These are phyloP conservation scores for Diaporthe citriasiana DNA, from an alignment of 2,329 filamentous ascomycete genomes.

Conservation along the genomic window DNA sequence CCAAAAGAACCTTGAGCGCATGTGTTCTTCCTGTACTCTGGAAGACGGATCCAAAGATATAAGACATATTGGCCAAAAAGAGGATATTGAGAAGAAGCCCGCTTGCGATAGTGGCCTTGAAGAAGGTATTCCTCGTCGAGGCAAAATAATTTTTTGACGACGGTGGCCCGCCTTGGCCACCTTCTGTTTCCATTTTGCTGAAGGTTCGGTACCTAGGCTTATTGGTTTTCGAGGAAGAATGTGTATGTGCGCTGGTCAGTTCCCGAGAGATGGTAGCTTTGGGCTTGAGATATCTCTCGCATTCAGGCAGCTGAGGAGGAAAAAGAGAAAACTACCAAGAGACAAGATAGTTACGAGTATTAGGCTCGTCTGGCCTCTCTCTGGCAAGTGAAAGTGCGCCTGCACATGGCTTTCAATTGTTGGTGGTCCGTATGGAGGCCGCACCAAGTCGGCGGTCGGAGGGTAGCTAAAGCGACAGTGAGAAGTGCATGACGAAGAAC, in stretches of 20 bases:
- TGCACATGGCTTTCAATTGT: not conserved
- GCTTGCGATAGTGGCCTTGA: slow-evolving; percentile 8
- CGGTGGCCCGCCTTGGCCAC: slow-evolving; percentile 2
- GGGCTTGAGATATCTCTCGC: not conserved
- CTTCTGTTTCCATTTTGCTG: not conserved
- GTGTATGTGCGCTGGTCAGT: not conserved
- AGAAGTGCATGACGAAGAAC: not conserved
- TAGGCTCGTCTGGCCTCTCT: not conserved
- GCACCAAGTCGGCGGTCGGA: slow-evolving; percentile 21
- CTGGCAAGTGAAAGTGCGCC: not conserved
- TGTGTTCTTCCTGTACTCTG: not conserved
- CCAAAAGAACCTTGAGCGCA: slow-evolving; percentile 26
- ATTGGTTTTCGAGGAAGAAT: not conserved
- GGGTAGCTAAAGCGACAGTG: not conserved
- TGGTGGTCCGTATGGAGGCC: not conserved
- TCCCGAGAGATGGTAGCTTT: not conserved
- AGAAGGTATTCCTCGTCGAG: slow-evolving; percentile 10
- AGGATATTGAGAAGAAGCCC: slow-evolving; percentile 15
- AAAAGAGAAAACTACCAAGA: not conserved
- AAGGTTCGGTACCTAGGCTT: not conserved
- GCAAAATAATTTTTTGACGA: slow-evolving; percentile 14
- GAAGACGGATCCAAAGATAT: slow-evolving; percentile 9
- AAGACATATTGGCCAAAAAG: slow-evolving; percentile 14
- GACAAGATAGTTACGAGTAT: not conserved
- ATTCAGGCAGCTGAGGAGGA: not conserved